These are phyloP conservation scores for Penicillium bovifimosum DNA, from an alignment of 495 filamentous ascomycete species.

Conservation along the genomic window DNA sequence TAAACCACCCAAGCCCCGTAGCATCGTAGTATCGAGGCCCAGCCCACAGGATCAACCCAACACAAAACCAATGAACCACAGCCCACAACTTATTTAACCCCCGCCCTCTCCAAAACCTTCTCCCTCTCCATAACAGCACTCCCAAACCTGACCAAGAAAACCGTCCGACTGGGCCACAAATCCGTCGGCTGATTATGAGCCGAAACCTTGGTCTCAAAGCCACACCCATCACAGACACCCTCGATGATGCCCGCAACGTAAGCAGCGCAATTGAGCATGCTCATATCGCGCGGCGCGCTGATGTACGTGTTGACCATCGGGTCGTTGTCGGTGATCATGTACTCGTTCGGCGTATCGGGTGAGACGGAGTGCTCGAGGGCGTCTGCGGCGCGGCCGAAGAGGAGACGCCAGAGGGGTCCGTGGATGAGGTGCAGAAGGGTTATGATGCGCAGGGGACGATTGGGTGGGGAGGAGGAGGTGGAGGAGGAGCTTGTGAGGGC, in stretches of 20 bases:
- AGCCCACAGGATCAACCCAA: background rate
- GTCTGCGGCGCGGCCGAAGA: conserved; percentile 86
- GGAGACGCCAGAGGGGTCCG: conserved; percentile 80
- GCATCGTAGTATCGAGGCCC: background rate
- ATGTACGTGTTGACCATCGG: conserved; percentile 92
- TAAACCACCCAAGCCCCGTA: background rate
- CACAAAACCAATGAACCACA: background rate
- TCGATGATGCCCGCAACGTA: conserved; percentile 94
- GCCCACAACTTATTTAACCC: conserved; percentile 35
- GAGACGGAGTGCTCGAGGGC: conserved; percentile 84
- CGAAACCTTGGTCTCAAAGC: conserved; percentile 81
- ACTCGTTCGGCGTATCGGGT: conserved; percentile 77
- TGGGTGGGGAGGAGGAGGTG: conserved; percentile 57
- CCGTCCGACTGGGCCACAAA: conserved; percentile 92
- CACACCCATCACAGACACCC: conserved; percentile 88
- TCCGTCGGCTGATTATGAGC: conserved; percentile 81
- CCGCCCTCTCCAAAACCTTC: conserved; percentile 53
- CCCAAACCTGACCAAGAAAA: conserved; percentile 89
- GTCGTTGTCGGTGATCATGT: conserved; percentile 98
- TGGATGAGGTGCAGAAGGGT: conserved; percentile 92
- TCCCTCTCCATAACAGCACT: conserved; percentile 87
- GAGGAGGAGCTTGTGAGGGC: conserved; percentile 78
- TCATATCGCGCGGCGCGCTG: conserved; percentile 90
- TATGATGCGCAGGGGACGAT: conserved; percentile 81
- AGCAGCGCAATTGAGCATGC: conserved; percentile 90